Base-by-base conservation (phyloP, 306 rosid genomes). In the Cyclanthera cordifolia region DNA sequence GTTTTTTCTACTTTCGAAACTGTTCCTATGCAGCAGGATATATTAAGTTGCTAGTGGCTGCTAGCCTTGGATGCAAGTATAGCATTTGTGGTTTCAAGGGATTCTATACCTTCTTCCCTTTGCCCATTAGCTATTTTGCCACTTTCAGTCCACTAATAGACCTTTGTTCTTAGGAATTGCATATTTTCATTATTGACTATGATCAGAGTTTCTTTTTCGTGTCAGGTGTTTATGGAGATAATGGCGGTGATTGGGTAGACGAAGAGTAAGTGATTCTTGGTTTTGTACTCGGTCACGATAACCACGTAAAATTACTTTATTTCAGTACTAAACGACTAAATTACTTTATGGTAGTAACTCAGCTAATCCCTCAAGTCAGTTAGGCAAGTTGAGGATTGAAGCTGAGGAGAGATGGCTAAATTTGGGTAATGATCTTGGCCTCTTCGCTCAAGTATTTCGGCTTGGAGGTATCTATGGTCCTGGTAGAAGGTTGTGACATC, bases 381-480 rank as follows among this genome's bases (percentile, higher is more conserved):
- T 32, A 76, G 88, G 85, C 17, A 83, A 75, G 54, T 69, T 82
- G 72, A 84, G 98, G 81, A 78, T 89, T 60, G 77, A 65, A 55
- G 90, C 98, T 67, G 96, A 93, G 86, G 73, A 84, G 76, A 82
- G 89, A 50, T 93, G 96, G 96, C 80, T 85, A 65, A 66, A 71
- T 67, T 80, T 93, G 54, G 88, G 88, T 46, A 73, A 50, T 68
- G 37, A 55, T 67, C 78, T 89, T 11, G 84, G 86, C 49, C 4
- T 87, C 67, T 79, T 89, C 1, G 73, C 89, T 1, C 69, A 77
- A 74, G 53, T 86, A 34, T 81, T 87, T 79, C 89, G 98, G 77
- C 85, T 93, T 19, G 98, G 94, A 83, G 98, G 96, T 66, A 86
- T 93, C 87, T 93, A 93, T 76, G 96, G 98, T 77, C 96, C 91